Conservation (phyloP, 2,329 filamentous ascomycete genomes). For the Ophiosphaerella narmari region DNA sequence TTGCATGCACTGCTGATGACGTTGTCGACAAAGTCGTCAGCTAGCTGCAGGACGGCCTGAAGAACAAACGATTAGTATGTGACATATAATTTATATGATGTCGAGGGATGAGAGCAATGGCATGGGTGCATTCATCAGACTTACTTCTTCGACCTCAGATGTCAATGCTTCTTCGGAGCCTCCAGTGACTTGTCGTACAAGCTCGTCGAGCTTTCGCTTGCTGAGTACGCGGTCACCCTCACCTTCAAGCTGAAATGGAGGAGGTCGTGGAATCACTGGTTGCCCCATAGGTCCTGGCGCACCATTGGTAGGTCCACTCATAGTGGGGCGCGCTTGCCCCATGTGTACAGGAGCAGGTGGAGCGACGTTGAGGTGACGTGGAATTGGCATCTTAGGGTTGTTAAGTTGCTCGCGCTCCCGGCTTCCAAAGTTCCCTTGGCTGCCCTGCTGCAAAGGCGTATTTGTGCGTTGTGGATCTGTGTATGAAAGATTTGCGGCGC, state of each 20-base stretch:
- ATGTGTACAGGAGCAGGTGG: slow-evolving; percentile 76
- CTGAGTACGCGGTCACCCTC: slow-evolving; percentile 92
- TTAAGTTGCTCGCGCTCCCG: slow-evolving; percentile 46
- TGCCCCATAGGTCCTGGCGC: slow-evolving; percentile 84
- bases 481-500: slow-evolving; percentile 48
- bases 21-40: slow-evolving; percentile 93
- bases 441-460: slow-evolving; percentile 40
- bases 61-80: slow-evolving; percentile 17
- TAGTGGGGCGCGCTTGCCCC: slow-evolving; percentile 76
- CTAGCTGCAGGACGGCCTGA: slow-evolving; percentile 83
- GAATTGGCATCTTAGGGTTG: slow-evolving; percentile 76
- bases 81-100: not conserved
- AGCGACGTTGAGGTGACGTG: slow-evolving; percentile 75
- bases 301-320: slow-evolving; percentile 75
- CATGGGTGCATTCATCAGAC: slow-evolving; percentile 17
- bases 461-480: slow-evolving; percentile 40
- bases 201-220: slow-evolving; percentile 95
- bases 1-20: slow-evolving; percentile 86
- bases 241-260: slow-evolving; percentile 83
- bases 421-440: slow-evolving; percentile 40
- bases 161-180: slow-evolving; percentile 79
- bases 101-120: too few relatives aligned
- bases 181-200: slow-evolving; percentile 91
- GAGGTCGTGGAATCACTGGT: slow-evolving; percentile 80
- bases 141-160: slow-evolving; percentile 94